phyloP scores from a whole-genome alignment of 176 grass and related monocot species.

The Bromus sterilis region DNA sequence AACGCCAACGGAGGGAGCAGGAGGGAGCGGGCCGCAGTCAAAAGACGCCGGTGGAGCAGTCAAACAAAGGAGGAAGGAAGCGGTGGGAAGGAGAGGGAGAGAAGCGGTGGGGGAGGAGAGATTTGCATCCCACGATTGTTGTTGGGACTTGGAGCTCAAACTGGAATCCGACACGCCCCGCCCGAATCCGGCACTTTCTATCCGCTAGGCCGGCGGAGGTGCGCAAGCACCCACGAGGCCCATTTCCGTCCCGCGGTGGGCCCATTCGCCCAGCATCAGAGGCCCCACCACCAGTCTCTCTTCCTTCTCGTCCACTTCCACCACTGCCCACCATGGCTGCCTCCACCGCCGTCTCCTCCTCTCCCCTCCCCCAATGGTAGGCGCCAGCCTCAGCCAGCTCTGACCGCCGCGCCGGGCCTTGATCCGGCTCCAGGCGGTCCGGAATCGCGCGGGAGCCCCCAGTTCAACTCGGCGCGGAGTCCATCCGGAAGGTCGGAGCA shows the following conservation, averaged over 20 bases:
- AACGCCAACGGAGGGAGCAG: too few relatives aligned
- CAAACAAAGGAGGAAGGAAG: too few relatives aligned
- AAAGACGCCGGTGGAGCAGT: too few relatives aligned
- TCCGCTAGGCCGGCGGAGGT: background rate
- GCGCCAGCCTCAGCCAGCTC: background rate
- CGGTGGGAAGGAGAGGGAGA: too few relatives aligned
- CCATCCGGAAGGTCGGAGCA: background rate
- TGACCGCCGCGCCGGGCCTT: background rate
- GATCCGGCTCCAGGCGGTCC: background rate
- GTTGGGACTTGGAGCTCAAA: background rate
- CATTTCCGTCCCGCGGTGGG: background rate
- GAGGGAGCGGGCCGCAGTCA: too few relatives aligned
- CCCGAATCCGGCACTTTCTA: background rate
- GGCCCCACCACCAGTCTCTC: background rate
- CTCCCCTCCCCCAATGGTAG: background rate
- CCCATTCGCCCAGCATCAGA: conserved; percentile 4
- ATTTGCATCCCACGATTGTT: too few relatives aligned
- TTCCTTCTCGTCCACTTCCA: background rate
- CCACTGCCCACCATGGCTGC: background rate
- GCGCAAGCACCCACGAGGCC: background rate
- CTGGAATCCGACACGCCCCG: background rate
- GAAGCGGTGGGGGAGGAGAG: too few relatives aligned
- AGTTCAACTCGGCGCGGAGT: background rate
- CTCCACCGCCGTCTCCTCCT: background rate
- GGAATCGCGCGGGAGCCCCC: background rate